Evolutionary conservation across 768 basidiomycete species (phyloP), one percentile per base, ranked within the genome.

Genomic region (Tephrocybe sp.): DNA sequence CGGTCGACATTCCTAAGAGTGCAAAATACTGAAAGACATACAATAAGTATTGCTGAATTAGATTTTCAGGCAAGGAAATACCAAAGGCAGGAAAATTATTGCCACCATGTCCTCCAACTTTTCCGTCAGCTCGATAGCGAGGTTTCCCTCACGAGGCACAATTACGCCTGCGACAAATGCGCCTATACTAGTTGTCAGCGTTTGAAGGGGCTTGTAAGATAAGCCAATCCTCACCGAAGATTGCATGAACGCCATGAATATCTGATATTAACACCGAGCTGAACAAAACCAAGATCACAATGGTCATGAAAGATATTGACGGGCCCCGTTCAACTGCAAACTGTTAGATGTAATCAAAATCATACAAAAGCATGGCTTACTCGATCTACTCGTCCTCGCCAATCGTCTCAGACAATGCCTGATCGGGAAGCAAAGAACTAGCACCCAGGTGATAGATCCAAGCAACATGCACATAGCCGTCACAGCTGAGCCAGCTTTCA

Each of bases 41-140:
- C n/a, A n/a, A 26, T 51, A 16, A 39, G 43, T 30, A 34, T 23
- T 60, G 9, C 20, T 17, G 13, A 35, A 48, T n/a, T 41, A 32
- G 23, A 36, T 14, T 10, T 22, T 23, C 45, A 33, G 12, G 33
- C 51, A 32, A 14, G 30, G 43, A 51, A 60, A 32, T 48, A 91
- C 89, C 41, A 96, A 71, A 5, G 94, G 94, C 5, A 96, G 70
- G 69, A 97, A 95, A 36, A 95, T 84, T 51, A 95, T 85, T 0
- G 89, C 71, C 2, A 95, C 89, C 79, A 96, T 84, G 68, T 98
- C 96, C 68, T 98, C 97, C 13, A 98, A 72, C 62, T 96, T 98
- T 60, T 95, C 91, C 0, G 89, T 91, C 16, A 98, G 71, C 0
- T 84, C 75, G 43, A 93, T 90, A 0, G 87, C 83, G 32, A 99